phyloP scores from a whole-genome alignment of 2,329 filamentous ascomycete genomes.

The Fusarium fujikuroi region DNA sequence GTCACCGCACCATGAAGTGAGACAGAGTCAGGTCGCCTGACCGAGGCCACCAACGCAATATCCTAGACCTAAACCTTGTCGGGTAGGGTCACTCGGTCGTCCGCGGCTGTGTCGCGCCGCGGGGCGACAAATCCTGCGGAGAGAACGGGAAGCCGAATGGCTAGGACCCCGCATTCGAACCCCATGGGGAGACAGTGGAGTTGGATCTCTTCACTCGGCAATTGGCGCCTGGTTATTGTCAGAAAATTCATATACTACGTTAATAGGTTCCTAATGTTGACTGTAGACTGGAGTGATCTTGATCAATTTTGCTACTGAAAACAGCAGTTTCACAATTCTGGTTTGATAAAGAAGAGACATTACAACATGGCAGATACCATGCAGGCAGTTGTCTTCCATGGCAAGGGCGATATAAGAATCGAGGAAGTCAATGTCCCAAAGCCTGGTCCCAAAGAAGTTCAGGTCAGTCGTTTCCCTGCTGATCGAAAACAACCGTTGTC shows the following conservation, averaged over 20 bases:
- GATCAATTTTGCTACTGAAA: fast-evolving
- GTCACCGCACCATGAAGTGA: neutral
- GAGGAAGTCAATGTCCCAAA: neutral
- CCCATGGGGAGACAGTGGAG: neutral
- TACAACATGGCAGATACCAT: neutral
- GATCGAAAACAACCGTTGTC: fast-evolving
- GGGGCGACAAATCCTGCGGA: neutral
- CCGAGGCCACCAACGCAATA: too few relatives aligned
- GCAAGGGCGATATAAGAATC: neutral
- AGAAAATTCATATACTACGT: neutral
- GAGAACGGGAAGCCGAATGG: neutral
- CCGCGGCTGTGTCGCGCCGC: neutral
- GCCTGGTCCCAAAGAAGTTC: neutral
- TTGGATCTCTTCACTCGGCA: neutral
- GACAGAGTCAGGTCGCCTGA: neutral
- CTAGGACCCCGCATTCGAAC: neutral
- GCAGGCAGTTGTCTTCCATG: neutral
- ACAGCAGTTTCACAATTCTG: too few relatives aligned
- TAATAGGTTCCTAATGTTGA: too few relatives aligned
- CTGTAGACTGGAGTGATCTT: neutral
- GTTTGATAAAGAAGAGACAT: too few relatives aligned
- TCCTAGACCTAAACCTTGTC: too few relatives aligned
- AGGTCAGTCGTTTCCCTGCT: neutral
- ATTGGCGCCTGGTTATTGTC: too few relatives aligned
- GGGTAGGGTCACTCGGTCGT: fast-evolving